Conservation (phyloP, 805 yeast species). For the Maudiozyma serrabonitensis region DNA sequence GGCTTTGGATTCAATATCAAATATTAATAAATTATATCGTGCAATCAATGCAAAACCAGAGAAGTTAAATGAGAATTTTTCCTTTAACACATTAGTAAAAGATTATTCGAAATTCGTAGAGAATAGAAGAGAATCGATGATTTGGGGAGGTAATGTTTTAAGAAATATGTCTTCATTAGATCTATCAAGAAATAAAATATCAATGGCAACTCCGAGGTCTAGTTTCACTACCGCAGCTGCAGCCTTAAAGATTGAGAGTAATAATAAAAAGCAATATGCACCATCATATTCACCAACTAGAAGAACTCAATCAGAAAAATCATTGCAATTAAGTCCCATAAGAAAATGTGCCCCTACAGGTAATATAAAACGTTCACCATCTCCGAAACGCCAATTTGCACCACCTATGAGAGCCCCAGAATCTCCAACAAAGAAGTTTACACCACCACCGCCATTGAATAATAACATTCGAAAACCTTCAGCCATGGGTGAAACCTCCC, state of each 20-base stretch:
- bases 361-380: not conserved
- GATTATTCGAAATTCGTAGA: conserved; percentile 24
- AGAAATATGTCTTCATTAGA: conserved; percentile 14
- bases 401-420: conserved; percentile 4
- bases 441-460: not conserved
- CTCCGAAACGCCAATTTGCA: conserved; percentile 7
- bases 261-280: conserved; percentile 7
- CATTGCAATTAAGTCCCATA: conserved; percentile 5
- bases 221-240: conserved; percentile 26
- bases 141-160: conserved; percentile 23
- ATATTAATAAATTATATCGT: conserved; percentile 16
- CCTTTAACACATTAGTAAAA: conserved; percentile 15
- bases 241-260: conserved; percentile 7
- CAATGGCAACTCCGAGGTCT: not conserved
- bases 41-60: conserved; percentile 10
- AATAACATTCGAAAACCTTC: not conserved
- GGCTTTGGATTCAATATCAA: conserved; percentile 14
- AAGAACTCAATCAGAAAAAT: not conserved
- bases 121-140: conserved; percentile 20
- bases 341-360: conserved; percentile 6
- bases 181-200: conserved; percentile 10
- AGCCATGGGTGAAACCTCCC: not conserved
- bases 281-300: conserved; percentile 8
- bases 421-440: conserved; percentile 2
- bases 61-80: conserved; percentile 8